Percentiles rank a stretch among this genome's conserved stretches.
These are phyloP conservation scores for Aspergillus cejpii DNA, from an alignment of 2,329 filamentous ascomycete genomes.

Conservation along the genomic window DNA sequence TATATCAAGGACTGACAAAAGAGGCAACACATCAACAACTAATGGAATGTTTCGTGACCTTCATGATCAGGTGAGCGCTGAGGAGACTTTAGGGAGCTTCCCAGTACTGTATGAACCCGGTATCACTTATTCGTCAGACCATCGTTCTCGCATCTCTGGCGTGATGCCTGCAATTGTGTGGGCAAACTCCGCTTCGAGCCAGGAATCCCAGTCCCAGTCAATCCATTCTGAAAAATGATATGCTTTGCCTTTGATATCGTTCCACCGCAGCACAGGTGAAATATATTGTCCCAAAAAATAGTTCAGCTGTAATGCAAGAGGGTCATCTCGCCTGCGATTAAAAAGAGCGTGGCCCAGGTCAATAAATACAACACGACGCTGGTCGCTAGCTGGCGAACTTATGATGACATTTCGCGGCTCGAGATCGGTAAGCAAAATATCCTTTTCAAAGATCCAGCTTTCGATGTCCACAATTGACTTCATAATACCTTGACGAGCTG, in stretches of 20 bases:
- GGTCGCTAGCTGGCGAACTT: slow-evolving; percentile 2
- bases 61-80: no score
- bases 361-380: slow-evolving; percentile 10
- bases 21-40: no score
- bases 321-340: slow-evolving; percentile 10
- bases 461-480: slow-evolving; percentile 19
- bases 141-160: slow-evolving; percentile 14
- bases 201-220: slow-evolving; percentile 21
- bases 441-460: slow-evolving; percentile 10
- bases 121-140: no score
- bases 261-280: slow-evolving; percentile 17
- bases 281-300: slow-evolving; percentile 14
- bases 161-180: slow-evolving; percentile 16
- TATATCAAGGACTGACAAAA: no score
- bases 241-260: not conserved
- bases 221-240: slow-evolving; percentile 16
- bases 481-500: slow-evolving; percentile 14
- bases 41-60: no score
- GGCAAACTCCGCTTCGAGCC: slow-evolving; percentile 18
- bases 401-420: slow-evolving; percentile 16
- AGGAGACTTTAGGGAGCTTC: no score
- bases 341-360: slow-evolving; percentile 17
- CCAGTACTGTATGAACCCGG: no score
- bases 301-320: slow-evolving; percentile 2
- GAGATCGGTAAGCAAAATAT: slow-evolving; percentile 14